Evolutionary conservation across 2,329 filamentous ascomycete genomes (phyloP).

Genomic region (Trematosphaeria pertusa): DNA sequence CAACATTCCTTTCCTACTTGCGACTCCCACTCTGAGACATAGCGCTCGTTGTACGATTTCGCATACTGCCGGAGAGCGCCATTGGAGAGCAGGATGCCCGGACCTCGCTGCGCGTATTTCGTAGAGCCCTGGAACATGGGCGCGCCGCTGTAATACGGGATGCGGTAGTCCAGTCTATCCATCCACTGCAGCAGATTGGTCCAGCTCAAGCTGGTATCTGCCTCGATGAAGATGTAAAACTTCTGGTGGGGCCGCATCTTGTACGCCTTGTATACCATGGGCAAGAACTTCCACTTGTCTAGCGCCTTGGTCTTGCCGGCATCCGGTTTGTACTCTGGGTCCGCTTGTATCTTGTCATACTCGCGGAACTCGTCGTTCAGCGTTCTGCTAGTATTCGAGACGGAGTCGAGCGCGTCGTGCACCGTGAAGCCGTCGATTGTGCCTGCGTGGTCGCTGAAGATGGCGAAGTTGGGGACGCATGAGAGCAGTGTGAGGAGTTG

Average conservation of each 20-base stretch:
- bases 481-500: constrained; percentile 62
- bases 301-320: constrained; percentile 57
- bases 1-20: constrained; percentile 44
- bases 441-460: constrained; percentile 65
- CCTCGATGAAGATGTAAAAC: constrained; percentile 46
- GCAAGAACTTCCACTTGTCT: constrained; percentile 66
- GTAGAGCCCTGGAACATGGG: constrained; percentile 40
- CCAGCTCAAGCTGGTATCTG: constrained; percentile 45
- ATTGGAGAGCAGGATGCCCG: constrained; percentile 52
- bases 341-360: constrained; percentile 57
- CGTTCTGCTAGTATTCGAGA: constrained; percentile 42
- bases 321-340: constrained; percentile 51
- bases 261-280: constrained; percentile 60
- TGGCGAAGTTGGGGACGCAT: constrained; percentile 62
- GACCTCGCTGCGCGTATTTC: constrained; percentile 51
- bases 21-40: constrained; percentile 42
- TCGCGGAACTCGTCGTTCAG: constrained; percentile 58
- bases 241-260: constrained; percentile 34
- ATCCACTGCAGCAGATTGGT: constrained; percentile 50
- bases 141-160: constrained; percentile 52
- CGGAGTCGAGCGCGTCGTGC: constrained; percentile 58
- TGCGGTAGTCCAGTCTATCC: constrained; percentile 46
- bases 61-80: constrained; percentile 46
- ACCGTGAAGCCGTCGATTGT: constrained; percentile 59
- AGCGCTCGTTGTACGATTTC: constrained; percentile 40